A percentile compares a stretch with the other conserved stretches of the same genome.
Conservation (phyloP, 805 yeast genomes). For the Yarrowia keelungensis region DNA sequence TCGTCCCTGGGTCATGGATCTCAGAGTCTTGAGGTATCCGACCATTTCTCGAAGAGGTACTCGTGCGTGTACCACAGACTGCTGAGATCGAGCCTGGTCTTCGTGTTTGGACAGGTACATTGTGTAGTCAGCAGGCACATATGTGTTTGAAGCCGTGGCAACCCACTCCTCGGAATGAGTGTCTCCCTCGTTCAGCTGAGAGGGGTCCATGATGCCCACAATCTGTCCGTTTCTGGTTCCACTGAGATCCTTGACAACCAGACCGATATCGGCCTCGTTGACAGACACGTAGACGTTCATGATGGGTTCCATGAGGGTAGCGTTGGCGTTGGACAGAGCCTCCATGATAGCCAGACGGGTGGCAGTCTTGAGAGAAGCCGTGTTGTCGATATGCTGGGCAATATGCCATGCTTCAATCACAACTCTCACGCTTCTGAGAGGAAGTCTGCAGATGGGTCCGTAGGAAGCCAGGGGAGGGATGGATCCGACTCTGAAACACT, state of each 20-base stretch:
- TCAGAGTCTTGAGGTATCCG: conserved; percentile 77
- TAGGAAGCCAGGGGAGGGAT: conserved; percentile 55
- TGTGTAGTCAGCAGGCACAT: conserved; percentile 74
- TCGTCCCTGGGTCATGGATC: conserved; percentile 89
- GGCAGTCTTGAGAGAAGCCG: conserved; percentile 55
- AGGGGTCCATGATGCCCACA: conserved; percentile 71
- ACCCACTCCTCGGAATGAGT: conserved; percentile 41
- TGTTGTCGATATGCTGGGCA: conserved; percentile 57
- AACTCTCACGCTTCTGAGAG: conserved; percentile 67
- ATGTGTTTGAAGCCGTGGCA: conserved; percentile 61
- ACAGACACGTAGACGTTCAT: conserved; percentile 78
- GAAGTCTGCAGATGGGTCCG: conserved; percentile 54
- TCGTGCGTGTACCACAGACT: conserved; percentile 65
- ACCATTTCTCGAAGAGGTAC: conserved; percentile 91
- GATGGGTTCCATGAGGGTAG: conserved; percentile 75
- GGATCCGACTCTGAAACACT: conserved; percentile 48
- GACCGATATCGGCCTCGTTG: conserved; percentile 76
- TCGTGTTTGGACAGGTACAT: conserved; percentile 48
- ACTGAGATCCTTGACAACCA: conserved; percentile 82
- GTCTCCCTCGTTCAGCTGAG: conserved; percentile 50
- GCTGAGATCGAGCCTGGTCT: conserved; percentile 42
- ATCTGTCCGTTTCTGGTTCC: conserved; percentile 80
- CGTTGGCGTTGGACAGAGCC: conserved; percentile 48
- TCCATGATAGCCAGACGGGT: conserved; percentile 56
- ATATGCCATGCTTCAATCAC: conserved; percentile 60